A percentile compares a stretch with the other conserved stretches of the same genome.
Conservation (phyloP, 352 stramenopile species). For the Phytophthora agathidicida region DNA sequence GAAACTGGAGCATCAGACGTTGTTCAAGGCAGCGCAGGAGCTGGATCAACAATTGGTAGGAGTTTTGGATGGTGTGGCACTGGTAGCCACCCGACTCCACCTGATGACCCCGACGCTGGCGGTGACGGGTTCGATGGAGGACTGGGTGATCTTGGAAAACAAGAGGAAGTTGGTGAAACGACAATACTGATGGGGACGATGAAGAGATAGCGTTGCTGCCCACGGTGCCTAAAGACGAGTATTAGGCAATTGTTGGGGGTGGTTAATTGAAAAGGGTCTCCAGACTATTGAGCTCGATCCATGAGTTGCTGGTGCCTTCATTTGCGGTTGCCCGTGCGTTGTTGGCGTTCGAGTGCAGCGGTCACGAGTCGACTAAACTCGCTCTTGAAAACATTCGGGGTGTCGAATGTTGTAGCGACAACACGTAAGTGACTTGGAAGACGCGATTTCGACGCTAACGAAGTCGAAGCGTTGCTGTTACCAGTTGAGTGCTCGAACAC, state of each 20-base stretch:
- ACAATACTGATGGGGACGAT: neutral
- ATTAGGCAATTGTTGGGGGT: too few species aligned
- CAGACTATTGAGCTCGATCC: constrained; percentile 1
- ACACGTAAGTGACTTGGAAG: constrained; percentile 47
- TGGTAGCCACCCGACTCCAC: too few species aligned
- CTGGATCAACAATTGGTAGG: too few species aligned
- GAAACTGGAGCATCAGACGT: too few species aligned
- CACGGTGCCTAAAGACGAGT: neutral
- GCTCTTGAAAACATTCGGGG: constrained; percentile 70
- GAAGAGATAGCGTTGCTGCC: constrained; percentile 7
- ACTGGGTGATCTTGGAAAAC: constrained; percentile 11
- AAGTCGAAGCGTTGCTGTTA: constrained; percentile 28
- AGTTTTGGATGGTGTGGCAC: too few species aligned
- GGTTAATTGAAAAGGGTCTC: neutral
- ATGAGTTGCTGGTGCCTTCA: constrained; percentile 2
- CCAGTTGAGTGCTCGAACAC: constrained; percentile 75
- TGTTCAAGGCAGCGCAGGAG: too few species aligned
- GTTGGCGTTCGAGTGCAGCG: constrained; percentile 43
- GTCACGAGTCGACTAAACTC: constrained; percentile 69
- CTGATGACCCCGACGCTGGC: too few species aligned
- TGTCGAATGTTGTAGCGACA: constrained; percentile 64
- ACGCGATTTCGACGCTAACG: constrained; percentile 48
- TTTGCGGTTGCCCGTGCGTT: constrained; percentile 38
- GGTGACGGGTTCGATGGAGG: constrained; percentile 22
- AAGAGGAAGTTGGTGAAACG: constrained; percentile 1